Conservation (phyloP, 2,329 filamentous ascomycete genomes). For the Aureobasidium mangrovei region DNA sequence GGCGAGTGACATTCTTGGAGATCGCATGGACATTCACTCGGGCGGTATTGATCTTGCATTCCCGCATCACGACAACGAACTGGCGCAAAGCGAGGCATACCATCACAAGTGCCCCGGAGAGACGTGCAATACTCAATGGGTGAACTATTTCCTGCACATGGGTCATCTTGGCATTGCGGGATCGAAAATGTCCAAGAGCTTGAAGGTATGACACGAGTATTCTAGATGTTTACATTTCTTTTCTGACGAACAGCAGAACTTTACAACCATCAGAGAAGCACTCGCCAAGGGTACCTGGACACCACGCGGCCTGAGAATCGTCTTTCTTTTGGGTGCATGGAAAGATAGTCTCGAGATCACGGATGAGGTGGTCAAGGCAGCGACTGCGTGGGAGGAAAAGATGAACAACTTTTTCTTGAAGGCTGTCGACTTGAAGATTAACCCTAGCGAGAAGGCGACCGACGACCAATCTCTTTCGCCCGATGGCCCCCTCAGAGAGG, state of each 20-base stretch:
- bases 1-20: constrained; percentile 80
- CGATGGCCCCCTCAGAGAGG: constrained; percentile 26
- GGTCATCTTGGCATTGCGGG: constrained; percentile 83
- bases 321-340: constrained; percentile 84
- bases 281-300: constrained; percentile 63
- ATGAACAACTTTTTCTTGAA: constrained; percentile 64
- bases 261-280: constrained; percentile 84
- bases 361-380: constrained; percentile 65
- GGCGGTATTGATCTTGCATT: constrained; percentile 87
- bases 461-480: constrained; percentile 17
- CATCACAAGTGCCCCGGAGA: constrained; percentile 41
- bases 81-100: constrained; percentile 85
- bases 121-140: constrained; percentile 56
- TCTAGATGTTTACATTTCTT: too few species aligned
- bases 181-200: constrained; percentile 89
- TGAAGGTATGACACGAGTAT: constrained; percentile 57
- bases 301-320: constrained; percentile 68
- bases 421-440: constrained; percentile 39
- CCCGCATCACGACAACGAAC: constrained; percentile 86
- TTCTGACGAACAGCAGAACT: constrained; percentile 29
- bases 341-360: constrained; percentile 88
- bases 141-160: constrained; percentile 95
- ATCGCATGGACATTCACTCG: constrained; percentile 84
- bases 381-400: constrained; percentile 70
- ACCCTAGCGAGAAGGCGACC: constrained; percentile 14